These are phyloP conservation scores for Boletus mariae DNA, from an alignment of 1,284 basidiomycete species.

Conservation along the genomic window DNA sequence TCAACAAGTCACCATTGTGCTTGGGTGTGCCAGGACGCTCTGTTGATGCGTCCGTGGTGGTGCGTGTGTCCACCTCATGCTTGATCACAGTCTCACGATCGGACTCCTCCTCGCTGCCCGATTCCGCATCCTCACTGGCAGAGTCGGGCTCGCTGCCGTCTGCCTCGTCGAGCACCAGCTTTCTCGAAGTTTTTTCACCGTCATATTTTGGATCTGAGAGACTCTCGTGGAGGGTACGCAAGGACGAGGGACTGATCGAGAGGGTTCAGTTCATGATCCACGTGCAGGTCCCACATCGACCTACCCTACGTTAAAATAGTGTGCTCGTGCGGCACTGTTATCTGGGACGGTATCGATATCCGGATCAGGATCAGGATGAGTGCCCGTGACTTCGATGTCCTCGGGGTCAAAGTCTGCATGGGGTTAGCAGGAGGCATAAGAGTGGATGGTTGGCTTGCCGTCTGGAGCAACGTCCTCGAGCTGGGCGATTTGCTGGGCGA, in stretches of 20 bases:
- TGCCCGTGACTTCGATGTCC: constrained; percentile 43
- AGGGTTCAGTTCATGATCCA: constrained; percentile 9
- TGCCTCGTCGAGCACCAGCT: constrained; percentile 48
- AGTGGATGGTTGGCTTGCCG: constrained; percentile 41
- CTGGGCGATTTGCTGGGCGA: constrained; percentile 80
- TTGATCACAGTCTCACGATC: constrained; percentile 5
- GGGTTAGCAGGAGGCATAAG: constrained; percentile 7
- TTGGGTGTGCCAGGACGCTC: constrained; percentile 11
- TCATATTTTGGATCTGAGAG: constrained; percentile 74
- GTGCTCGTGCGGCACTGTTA: constrained; percentile 53
- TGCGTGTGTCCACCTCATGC: constrained; percentile 1
- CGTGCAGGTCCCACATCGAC: constrained; percentile 28
- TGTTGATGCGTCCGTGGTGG: neutral
- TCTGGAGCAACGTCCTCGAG: constrained; percentile 68
- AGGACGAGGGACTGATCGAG: constrained; percentile 55
- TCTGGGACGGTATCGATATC: constrained; percentile 23
- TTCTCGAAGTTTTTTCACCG: constrained; percentile 61
- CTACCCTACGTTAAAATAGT: constrained; percentile 83
- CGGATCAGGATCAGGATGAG: constrained; percentile 21
- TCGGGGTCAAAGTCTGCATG: constrained; percentile 75
- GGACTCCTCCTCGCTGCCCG: constrained; percentile 12
- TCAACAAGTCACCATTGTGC: constrained; percentile 48
- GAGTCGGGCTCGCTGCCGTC: constrained; percentile 38
- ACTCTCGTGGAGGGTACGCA: constrained; percentile 62
- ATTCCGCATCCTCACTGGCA: constrained; percentile 19